phyloP scores from a whole-genome alignment of 1,284 basidiomycete species.

The Ustilago tritici region DNA sequence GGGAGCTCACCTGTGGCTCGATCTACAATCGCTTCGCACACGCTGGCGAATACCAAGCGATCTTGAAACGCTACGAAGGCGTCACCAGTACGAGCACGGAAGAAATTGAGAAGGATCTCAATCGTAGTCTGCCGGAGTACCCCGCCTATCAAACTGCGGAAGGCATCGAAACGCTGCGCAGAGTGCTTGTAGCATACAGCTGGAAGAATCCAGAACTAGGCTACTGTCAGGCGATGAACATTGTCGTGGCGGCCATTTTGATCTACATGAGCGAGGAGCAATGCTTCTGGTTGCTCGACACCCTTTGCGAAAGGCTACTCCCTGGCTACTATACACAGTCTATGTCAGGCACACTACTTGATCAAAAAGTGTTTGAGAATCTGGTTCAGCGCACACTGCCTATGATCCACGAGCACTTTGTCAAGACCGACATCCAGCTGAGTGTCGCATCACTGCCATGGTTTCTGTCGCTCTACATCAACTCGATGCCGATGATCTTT shows the following conservation, averaged over 20 bases:
- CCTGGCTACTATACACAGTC: slow-evolving; percentile 98
- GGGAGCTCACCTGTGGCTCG: slow-evolving; percentile 96
- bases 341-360: slow-evolving; percentile 97
- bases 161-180: slow-evolving; percentile 76
- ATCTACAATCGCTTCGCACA: slow-evolving; percentile 87
- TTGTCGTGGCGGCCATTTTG: slow-evolving; percentile 85
- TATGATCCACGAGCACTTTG: slow-evolving; percentile 94
- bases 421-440: slow-evolving; percentile 90
- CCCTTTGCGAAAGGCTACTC: slow-evolving; percentile 91
- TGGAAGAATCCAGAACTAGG: slow-evolving; percentile 89
- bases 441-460: slow-evolving; percentile 97
- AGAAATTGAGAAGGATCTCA: slow-evolving; percentile 98
- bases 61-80: slow-evolving; percentile 84
- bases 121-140: slow-evolving; percentile 74
- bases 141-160: slow-evolving; percentile 64
- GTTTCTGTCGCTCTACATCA: slow-evolving; percentile 92
- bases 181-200: slow-evolving; percentile 95
- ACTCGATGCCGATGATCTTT: slow-evolving; percentile 99
- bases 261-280: slow-evolving; percentile 99
- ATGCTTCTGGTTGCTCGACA: slow-evolving; percentile 96
- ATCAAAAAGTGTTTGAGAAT: slow-evolving; percentile 97
- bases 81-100: slow-evolving; percentile 89
- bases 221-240: slow-evolving; percentile 74
- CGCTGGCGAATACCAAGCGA: slow-evolving; percentile 84
- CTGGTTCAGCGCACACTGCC: slow-evolving; percentile 82